phyloP scores from a whole-genome alignment of 768 basidiomycete genomes.

The Inosperma sp. region DNA sequence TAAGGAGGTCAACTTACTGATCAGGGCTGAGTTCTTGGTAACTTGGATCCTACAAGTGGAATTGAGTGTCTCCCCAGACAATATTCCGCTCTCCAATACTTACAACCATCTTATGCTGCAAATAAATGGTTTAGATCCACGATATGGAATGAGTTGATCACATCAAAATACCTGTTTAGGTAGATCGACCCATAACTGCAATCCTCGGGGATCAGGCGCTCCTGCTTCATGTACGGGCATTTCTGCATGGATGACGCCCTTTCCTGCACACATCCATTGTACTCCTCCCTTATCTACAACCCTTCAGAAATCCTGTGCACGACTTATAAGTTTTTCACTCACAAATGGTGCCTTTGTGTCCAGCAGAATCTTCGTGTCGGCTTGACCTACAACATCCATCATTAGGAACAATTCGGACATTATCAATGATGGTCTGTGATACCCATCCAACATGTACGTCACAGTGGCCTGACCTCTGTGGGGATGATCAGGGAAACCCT shows the following conservation, averaged over 20 bases:
- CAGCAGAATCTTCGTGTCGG: conserved; percentile 88
- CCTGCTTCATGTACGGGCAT: conserved; percentile 79
- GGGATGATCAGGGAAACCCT: conserved; percentile 92
- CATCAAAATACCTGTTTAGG: conserved; percentile 52
- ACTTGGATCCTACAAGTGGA: conserved; percentile 52
- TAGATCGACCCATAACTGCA: conserved; percentile 86
- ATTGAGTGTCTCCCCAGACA: not conserved
- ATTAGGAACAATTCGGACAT: not conserved
- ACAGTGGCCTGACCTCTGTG: conserved; percentile 87
- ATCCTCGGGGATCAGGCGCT: conserved; percentile 67
- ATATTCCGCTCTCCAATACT: conserved; percentile 11
- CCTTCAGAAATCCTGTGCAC: not conserved
- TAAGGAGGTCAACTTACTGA: conserved; percentile 37
- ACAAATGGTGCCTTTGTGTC: conserved; percentile 71
- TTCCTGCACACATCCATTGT: conserved; percentile 91
- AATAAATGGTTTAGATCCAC: conserved; percentile 16
- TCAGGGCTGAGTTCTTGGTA: conserved; percentile 78
- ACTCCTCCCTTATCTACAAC: conserved; percentile 67
- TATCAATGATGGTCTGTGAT: conserved; percentile 10
- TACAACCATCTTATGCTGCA: conserved; percentile 72
- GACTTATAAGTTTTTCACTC: conserved; percentile 5
- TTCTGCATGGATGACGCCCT: conserved; percentile 79
- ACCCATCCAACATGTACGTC: conserved; percentile 88
- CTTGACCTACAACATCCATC: conserved; percentile 41
- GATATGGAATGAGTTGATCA: conserved; percentile 12